Evolutionary conservation across 2,329 filamentous ascomycete species (phyloP).

Genomic region (Pestalotiopsis sp.): DNA sequence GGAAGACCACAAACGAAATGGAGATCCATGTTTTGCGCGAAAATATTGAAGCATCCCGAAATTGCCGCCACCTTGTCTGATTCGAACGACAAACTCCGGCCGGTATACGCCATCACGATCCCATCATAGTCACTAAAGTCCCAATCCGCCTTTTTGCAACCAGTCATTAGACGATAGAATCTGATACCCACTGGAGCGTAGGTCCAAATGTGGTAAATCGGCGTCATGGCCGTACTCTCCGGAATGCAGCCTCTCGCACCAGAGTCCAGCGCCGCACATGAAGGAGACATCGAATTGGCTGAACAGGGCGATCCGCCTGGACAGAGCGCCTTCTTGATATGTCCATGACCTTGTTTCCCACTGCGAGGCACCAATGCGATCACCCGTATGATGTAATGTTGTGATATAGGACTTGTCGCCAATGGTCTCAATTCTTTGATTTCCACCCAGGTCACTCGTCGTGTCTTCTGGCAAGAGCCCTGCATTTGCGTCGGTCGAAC

Average conservation of each 20-base stretch:
- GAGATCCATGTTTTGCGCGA: background rate
- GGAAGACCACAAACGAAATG: background rate
- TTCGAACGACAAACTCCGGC: background rate
- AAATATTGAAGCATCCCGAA: background rate
- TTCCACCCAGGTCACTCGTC: background rate
- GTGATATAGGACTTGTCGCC: background rate
- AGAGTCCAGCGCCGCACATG: background rate
- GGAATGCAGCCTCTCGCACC: background rate
- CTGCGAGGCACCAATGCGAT: background rate
- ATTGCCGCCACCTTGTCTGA: background rate
- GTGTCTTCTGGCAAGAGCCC: background rate
- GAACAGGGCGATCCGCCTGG: background rate
- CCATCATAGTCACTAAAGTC: background rate
- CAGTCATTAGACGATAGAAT: background rate
- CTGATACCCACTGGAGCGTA: background rate
- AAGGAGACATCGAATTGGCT: background rate
- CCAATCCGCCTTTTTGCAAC: background rate
- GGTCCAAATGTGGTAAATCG: background rate
- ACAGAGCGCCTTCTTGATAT: background rate
- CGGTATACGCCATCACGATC: background rate
- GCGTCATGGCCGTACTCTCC: background rate
- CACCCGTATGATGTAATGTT: background rate
- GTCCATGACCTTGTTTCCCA: background rate
- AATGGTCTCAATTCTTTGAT: background rate
- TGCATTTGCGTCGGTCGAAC: background rate